These are phyloP conservation scores for Fagopyrum esculentum DNA, from an alignment of 148 eudicot genomes.

Conservation along the genomic window DNA sequence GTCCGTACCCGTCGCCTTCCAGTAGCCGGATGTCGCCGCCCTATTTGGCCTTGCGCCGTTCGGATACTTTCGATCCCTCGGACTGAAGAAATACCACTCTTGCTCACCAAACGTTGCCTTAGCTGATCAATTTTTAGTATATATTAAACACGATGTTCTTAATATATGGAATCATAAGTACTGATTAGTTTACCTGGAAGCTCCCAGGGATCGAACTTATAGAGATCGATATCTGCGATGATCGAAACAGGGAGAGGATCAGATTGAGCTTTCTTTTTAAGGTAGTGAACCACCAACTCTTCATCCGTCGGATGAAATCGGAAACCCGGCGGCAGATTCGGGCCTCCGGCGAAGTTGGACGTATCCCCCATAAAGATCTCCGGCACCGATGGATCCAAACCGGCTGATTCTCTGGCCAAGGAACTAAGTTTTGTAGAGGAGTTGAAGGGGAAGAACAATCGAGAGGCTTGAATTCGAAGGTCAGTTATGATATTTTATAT, in stretches of 20 bases:
- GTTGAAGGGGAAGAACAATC: neutral
- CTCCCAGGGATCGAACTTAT: constrained; percentile 26
- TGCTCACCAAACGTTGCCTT: constrained; percentile 6
- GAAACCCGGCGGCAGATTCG: constrained; percentile 22
- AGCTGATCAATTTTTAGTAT: neutral
- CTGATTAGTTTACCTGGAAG: constrained; percentile 15
- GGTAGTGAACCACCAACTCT: constrained; percentile 24
- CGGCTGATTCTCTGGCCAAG: neutral
- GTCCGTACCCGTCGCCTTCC: constrained; percentile 12
- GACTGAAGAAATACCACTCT: constrained; percentile 12
- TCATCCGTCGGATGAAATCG: constrained; percentile 26
- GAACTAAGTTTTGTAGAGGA: neutral
- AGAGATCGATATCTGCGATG: constrained; percentile 23
- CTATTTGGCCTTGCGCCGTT: constrained; percentile 10
- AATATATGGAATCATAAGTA: neutral
- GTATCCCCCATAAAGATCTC: constrained; percentile 12
- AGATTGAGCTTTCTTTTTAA: constrained; percentile 15
- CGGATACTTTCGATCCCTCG: constrained; percentile 6
- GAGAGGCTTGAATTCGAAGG: neutral
- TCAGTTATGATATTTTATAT: neutral
- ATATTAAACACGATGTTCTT: neutral
- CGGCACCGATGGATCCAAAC: neutral
- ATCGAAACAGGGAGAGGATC: constrained; percentile 20
- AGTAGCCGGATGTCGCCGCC: constrained; percentile 2
- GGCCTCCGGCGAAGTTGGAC: constrained; percentile 9